Base-by-base conservation (phyloP, 2,329 filamentous ascomycete species). In the Bipolaris oryzae region DNA sequence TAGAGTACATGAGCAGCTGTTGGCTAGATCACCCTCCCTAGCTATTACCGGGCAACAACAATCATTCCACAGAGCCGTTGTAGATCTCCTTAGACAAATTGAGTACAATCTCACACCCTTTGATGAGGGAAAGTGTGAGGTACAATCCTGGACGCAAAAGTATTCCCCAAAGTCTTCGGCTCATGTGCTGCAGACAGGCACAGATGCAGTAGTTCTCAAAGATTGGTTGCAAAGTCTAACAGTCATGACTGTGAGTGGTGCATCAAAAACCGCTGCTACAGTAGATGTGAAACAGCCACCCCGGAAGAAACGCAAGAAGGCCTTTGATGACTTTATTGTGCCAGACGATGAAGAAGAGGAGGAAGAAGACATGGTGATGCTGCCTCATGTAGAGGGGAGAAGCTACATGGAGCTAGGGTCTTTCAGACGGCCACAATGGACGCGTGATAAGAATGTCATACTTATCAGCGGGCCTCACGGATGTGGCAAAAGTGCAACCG, bases 401-500 rank as follows among this genome's bases (percentile, higher is more conserved):
- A 87, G 90, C 46, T 79, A 67, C 15, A 42, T 53, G 48, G 57
- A 63, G 9, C 43, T 42, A 16, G 76, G 73, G 75, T 80, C 62
- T 50, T 74, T 62, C 16, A 65, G 56, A 39, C 76, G 43, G 70
- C 58, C 64, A n/a, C 61, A 59, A 33, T 67, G 68, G 60, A 79
- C 53, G 66, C 79, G 75, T 7, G 69, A 70, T 20, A 83, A 83
- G 48, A 97, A 97, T 75, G 85, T 89, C 0, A 85, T 97, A n/a
- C 80, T 99, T 7, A 81, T 99, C 31, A 97, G 92, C 69, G 95
- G 95, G 0, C 92, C 94, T 2, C 84, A 90, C 64, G 95, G 95
- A 0, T 94, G 89, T 72, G 96, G 95, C 2, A 99, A 99, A 78
- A 96, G 93, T 11, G 93, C 96, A 5, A 87, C 92, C 1, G 89